Conservation (phyloP, 345 rosid genomes). For the Sonneratia alba region DNA sequence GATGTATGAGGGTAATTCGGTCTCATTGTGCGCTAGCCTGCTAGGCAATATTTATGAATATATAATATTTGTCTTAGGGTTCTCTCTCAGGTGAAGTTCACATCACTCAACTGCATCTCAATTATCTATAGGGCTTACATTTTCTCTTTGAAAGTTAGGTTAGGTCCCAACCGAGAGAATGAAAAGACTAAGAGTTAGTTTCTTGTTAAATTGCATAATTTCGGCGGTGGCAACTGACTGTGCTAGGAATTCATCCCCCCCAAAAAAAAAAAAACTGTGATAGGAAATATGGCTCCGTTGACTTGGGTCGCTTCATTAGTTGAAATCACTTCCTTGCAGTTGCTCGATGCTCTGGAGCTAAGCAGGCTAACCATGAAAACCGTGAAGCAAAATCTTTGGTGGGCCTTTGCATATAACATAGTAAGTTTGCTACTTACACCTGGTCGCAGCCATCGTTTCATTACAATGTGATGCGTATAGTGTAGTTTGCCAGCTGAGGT, state of each 20-base stretch:
- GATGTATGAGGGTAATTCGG: background rate
- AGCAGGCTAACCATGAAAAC: slow-evolving; percentile 96
- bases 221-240: background rate
- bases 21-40: background rate
- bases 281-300: background rate
- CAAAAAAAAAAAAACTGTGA: too few species aligned
- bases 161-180: background rate
- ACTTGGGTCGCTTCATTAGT: background rate
- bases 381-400: slow-evolving; percentile 93
- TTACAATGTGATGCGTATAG: background rate
- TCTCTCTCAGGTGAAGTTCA: background rate
- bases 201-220: background rate
- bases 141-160: background rate
- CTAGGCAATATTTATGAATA: background rate
- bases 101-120: background rate
- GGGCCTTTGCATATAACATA: slow-evolving; percentile 98
- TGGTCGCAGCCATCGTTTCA: background rate
- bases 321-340: slow-evolving; percentile 28
- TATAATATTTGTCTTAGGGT: background rate
- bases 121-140: background rate
- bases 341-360: slow-evolving; percentile 89
- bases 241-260: too few species aligned
- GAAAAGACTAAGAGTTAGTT: background rate
- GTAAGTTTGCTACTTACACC: slow-evolving; percentile 33
- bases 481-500: background rate